These are phyloP conservation scores for Podila minutissima DNA, from an alignment of 192 early-diverging fungal species.

Conservation along the genomic window DNA sequence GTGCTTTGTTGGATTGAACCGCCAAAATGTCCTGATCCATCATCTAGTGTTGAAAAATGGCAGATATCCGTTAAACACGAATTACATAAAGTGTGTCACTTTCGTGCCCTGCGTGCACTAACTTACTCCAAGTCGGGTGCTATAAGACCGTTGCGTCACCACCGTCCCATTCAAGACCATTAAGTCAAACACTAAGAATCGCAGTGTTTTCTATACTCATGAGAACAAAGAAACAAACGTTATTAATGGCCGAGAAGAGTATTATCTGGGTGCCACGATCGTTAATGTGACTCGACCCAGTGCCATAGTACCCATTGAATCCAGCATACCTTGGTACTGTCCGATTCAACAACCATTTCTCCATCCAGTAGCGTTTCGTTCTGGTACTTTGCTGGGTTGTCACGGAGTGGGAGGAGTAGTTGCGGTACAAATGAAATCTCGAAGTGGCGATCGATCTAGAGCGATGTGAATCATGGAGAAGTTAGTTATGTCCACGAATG, in stretches of 20 bases:
- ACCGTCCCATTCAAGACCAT: slow-evolving; percentile 67
- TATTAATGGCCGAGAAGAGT: neutral
- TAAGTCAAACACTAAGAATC: slow-evolving; percentile 71
- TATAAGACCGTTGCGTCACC: slow-evolving; percentile 69
- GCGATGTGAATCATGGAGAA: neutral
- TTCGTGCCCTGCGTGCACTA: neutral
- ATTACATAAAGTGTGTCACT: no score
- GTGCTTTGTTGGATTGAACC: slow-evolving; percentile 46
- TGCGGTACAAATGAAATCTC: slow-evolving; percentile 69
- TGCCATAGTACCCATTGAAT: neutral
- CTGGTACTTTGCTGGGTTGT: slow-evolving; percentile 60
- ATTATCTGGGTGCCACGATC: neutral
- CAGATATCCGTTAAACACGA: neutral
- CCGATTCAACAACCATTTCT: slow-evolving; percentile 73
- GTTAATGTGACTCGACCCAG: neutral
- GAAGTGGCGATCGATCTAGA: slow-evolving; percentile 77
- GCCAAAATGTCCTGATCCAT: slow-evolving; percentile 71
- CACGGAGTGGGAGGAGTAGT: slow-evolving; percentile 61
- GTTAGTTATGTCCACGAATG: neutral
- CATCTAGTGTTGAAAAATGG: slow-evolving; percentile 55
- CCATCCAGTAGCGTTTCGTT: slow-evolving; percentile 81
- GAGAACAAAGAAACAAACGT: neutral
- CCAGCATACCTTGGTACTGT: slow-evolving; percentile 57
- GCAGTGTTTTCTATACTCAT: slow-evolving; percentile 48
- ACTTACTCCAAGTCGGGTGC: slow-evolving; percentile 73